Percentiles rank a stretch among this genome's conserved stretches.
These are phyloP conservation scores for Saturnispora saitoi DNA, from an alignment of 805 yeast species.

Conservation along the genomic window DNA sequence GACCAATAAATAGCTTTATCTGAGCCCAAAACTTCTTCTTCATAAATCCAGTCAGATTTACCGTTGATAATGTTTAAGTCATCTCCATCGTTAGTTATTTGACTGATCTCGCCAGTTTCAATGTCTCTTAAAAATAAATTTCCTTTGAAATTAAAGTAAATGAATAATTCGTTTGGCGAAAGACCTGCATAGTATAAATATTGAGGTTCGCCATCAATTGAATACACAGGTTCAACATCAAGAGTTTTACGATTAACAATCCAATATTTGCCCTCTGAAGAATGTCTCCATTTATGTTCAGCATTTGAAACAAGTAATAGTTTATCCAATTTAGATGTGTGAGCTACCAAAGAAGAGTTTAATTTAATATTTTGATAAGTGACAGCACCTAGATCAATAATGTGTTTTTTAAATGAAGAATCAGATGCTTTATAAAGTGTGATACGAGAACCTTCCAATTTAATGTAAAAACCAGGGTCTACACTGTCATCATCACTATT, in stretches of 20 bases:
- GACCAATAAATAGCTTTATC: constrained; percentile 70
- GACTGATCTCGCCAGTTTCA: constrained; percentile 17
- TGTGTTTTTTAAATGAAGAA: constrained; percentile 21
- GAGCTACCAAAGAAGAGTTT: constrained; percentile 32
- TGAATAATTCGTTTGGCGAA: constrained; percentile 49
- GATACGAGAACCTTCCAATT: constrained; percentile 12
- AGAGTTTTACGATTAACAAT: constrained; percentile 39
- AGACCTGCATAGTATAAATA: constrained; percentile 48
- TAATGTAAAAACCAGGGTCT: constrained; percentile 39
- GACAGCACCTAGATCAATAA: constrained; percentile 31
- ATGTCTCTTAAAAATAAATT: constrained; percentile 45
- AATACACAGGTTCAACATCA: constrained; percentile 17
- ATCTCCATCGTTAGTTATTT: constrained; percentile 46
- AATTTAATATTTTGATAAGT: constrained; percentile 33
- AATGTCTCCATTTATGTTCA: constrained; percentile 57
- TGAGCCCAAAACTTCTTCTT: constrained; percentile 59
- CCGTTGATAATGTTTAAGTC: constrained; percentile 46
- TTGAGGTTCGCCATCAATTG: constrained; percentile 19
- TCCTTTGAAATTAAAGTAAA: constrained; percentile 49
- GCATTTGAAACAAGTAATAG: constrained; percentile 50
- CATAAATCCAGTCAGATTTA: constrained; percentile 78
- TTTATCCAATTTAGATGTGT: constrained; percentile 38
- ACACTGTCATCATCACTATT: constrained; percentile 6
- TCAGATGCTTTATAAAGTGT: constrained; percentile 23
- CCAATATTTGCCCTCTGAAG: constrained; percentile 56